These are phyloP conservation scores for Circinella umbellata DNA, from an alignment of 371 early-diverging fungal species.

Conservation along the genomic window DNA sequence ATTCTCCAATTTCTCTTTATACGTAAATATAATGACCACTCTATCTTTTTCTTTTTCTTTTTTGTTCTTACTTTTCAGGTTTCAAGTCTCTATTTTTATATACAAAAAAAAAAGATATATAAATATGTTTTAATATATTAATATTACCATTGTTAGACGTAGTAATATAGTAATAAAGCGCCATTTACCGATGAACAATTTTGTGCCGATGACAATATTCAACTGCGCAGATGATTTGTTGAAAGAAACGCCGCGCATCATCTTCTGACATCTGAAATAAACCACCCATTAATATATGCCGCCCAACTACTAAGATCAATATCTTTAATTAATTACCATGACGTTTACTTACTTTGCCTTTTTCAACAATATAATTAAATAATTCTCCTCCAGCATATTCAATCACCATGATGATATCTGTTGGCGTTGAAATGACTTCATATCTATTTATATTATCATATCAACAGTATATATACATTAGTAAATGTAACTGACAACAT, in stretches of 20 bases:
- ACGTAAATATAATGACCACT: neutral
- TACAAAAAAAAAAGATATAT: neutral
- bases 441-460: constrained; percentile 51
- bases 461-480: too few relatives aligned
- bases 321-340: too few relatives aligned
- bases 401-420: constrained; percentile 97
- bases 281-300: neutral
- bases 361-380: constrained; percentile 96
- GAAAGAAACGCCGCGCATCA: constrained; percentile 92
- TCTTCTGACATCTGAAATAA: constrained; percentile 78
- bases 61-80: constrained; percentile 70
- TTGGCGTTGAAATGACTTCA: constrained; percentile 96
- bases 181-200: constrained; percentile 90
- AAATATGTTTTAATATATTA: too few relatives aligned
- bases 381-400: constrained; percentile 97
- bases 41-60: neutral
- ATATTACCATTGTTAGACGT: too few relatives aligned
- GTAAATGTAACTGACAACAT: too few relatives aligned
- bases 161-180: neutral
- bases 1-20: neutral
- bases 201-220: constrained; percentile 98
- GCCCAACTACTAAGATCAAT: too few relatives aligned
- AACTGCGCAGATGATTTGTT: constrained; percentile 98
- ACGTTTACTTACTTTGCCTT: constrained; percentile 70
- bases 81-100: constrained; percentile 68